phyloP scores from a whole-genome alignment of 768 basidiomycete species.

The Pleurotus giganteus region DNA sequence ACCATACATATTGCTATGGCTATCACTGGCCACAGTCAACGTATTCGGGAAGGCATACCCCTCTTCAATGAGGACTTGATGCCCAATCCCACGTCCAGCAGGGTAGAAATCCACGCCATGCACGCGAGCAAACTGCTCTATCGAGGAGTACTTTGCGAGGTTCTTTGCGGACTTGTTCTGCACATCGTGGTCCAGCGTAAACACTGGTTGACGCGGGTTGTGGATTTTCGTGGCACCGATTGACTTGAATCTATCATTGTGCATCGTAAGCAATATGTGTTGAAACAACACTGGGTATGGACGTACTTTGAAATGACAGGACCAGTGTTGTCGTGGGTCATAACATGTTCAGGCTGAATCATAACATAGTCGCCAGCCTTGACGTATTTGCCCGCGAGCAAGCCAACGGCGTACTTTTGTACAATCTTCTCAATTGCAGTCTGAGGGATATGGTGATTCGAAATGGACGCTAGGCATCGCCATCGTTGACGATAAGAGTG shows the following conservation, averaged over 20 bases:
- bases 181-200: conserved; percentile 97
- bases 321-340: conserved; percentile 98
- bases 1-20: conserved; percentile 99
- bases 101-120: conserved; percentile 95
- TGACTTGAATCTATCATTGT: conserved; percentile 75
- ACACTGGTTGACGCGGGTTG: conserved; percentile 83
- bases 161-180: conserved; percentile 94
- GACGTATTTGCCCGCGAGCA: conserved; percentile 75
- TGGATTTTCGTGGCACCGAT: conserved; percentile 87
- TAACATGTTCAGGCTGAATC: conserved; percentile 97
- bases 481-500: conserved; percentile 11
- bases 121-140: conserved; percentile 84
- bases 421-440: conserved; percentile 97
- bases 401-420: conserved; percentile 92
- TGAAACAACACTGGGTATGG: not conserved
- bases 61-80: conserved; percentile 96
- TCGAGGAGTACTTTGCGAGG: conserved; percentile 86
- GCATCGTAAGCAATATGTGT: conserved; percentile 6
- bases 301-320: conserved; percentile 96
- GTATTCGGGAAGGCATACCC: conserved; percentile 97
- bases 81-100: conserved; percentile 95
- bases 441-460: conserved; percentile 52
- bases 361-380: conserved; percentile 99
- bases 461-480: conserved; percentile 23
- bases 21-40: conserved; percentile 94